Evolutionary conservation across 2,329 filamentous ascomycete species (phyloP), one percentile per base, ranked within the genome.

Genomic region (Pyrenophora tritici-repentis): DNA sequence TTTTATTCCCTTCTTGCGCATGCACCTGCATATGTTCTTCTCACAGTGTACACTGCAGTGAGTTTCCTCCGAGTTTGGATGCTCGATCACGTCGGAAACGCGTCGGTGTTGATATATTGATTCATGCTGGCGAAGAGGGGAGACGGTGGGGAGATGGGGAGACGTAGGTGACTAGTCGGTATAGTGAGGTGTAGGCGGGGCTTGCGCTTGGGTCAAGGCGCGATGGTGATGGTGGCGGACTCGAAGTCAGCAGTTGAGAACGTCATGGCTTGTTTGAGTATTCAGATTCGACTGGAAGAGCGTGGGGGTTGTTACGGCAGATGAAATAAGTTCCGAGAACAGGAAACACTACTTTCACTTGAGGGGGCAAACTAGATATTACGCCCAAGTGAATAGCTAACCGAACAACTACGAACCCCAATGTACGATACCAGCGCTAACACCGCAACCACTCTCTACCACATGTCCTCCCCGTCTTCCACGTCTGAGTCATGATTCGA

Each of bases 111-210:
- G 29, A 47, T 50, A n/a, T 44, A 17, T 18, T 37, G 20, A 17
- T 48, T 44, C n/a, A 50, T 50, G 1, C 45, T 32, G n/a, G 16
- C 36, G 8, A 47, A 50, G 6, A 36, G n/a, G 2, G 55, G 55
- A 8, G 52, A 58, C n/a, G 42, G 45, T 2, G 42, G 39, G 3
- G 45, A 35, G 3, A 46, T 8, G 5, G 48, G 35, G 2, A 47
- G 24, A 4, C 12, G 14, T 2, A 38, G 22, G 10, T 10, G 8
- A 1, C 1, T 18, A 24, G 4, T 20, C 1, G 17, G 10, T 9
- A 10, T 37, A 2, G 14, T 14, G 12, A 38, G 18, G 8, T 10
- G 18, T 8, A 20, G 32, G 2, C 20, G 18, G 4, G n/a, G 37
- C 4, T 29, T 29, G 31, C 5, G 18, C 17, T 24, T 13, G 2